Base-by-base conservation (phyloP, 2,329 filamentous ascomycete species). In the Helotiales sp. region DNA sequence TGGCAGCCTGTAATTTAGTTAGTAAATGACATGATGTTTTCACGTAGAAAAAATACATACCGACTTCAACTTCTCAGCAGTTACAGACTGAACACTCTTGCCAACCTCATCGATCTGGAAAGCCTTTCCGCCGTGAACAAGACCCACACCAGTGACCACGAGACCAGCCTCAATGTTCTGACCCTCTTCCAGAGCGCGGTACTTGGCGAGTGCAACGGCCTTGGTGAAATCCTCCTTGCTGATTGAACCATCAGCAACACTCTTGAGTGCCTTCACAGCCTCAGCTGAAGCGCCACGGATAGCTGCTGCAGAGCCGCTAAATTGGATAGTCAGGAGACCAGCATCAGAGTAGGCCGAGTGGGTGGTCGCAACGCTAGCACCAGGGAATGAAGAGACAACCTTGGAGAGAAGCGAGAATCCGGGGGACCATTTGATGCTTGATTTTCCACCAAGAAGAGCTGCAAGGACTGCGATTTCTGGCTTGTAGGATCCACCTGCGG, bases 281-380 rank as follows among this genome's bases (percentile, higher is more conserved):
- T 90, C 90, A 79, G 89, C 85, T 64, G 93, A 91, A 66, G 90
- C 92, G 77, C 87, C 86, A 72, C 89, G 87, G 72, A 99, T 89
- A 71, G 91, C 89, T 61, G 84, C 78, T 54, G 93, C 92, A 60
- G 88, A 83, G 66, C 96, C 96, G 65, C 85, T 88, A 74, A 99
- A 86, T 78, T 93, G 89, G 75, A 97, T 88, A 76, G 92, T 88
- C 73, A 99, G 84, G 57, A 99, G 91, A 76, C 96, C 95, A 72
- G 96, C 93, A 78, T 99, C 96, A 17, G 95, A 97, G 88, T 97
- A 99, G 72, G 90, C 86, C 73, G 89, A 83, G 82, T 96, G 95
- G 76, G 89, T 87, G 71, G 95, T 93, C 43, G 87, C 85, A 76
- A 93, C 87, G 61, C 84, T 86, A 71, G 91, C 87, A 72, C 89